Base-by-base conservation (phyloP, 345 rosid species). In the Hibiscus mutabilis region DNA sequence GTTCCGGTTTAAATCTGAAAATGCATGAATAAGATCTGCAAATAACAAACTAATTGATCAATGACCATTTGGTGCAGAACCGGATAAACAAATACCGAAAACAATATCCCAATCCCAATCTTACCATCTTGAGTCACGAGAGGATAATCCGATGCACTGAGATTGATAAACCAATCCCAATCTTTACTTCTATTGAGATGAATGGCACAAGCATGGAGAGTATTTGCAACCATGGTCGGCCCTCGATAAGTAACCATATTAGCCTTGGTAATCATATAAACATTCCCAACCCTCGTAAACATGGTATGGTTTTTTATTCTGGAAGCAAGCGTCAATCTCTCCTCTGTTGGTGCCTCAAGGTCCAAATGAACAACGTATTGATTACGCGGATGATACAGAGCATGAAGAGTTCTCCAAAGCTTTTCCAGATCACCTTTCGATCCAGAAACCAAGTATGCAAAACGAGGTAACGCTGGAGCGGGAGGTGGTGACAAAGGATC, bases 161-260 rank as follows among this genome's bases (percentile, higher is more conserved):
- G 99, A 81, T 95, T 92, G 78, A 95, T 90, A 86, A 95, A 95
- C 99, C 99, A 95, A 82, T 95, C 99, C 99, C 99, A 95, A 4
- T 92, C 91, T 16, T 89, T 85, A 51, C 83, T 87, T 78, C 76
- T 86, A 84, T 85, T 90, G 31, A 95, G 92, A 75, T 92, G 98
- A 82, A 92, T 73, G 4, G 99, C 97, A 68, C 99, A 95, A 76
- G 99, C 99, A 68, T 95, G 99, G 77, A 95, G 98, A 1, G 99
- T 95, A 78, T 92, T 95, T 5, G 99, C 83, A 77, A 95, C 99
- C 99, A 95, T 95, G 21, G 99, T 92, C 1, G 99, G 99, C 65
- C 99, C 99, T 82, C 86, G 82, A 62, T 95, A 95, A 2, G 98
- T 95, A 70, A 95, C 99, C 89, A 95, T 92, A 80, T 95, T 95